phyloP scores from a whole-genome alignment of 805 yeast genomes.

The Candida awuae region DNA sequence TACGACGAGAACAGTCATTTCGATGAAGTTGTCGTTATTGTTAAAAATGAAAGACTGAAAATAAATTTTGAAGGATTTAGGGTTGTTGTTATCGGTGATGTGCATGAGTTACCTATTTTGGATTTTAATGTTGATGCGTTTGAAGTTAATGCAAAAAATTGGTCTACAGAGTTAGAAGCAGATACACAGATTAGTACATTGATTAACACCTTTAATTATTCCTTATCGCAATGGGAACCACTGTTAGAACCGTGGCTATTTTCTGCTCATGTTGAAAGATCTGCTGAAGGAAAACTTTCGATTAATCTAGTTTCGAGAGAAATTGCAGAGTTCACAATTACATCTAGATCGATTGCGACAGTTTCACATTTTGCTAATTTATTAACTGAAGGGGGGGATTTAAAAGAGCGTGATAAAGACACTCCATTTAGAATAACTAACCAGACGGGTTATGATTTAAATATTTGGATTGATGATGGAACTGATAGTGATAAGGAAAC shows the following conservation, averaged over 20 bases:
- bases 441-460: conserved; percentile 77
- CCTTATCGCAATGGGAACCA: conserved; percentile 94
- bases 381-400: conserved; percentile 42
- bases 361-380: conserved; percentile 59
- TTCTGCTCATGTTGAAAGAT: conserved; percentile 57
- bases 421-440: conserved; percentile 76
- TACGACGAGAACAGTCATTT: conserved; percentile 11
- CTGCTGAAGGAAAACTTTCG: conserved; percentile 36
- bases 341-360: conserved; percentile 74
- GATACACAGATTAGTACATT: conserved; percentile 55
- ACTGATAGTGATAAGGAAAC: conserved; percentile 24
- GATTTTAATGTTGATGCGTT: conserved; percentile 72
- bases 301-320: conserved; percentile 71
- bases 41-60: conserved; percentile 61
- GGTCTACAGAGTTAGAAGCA: conserved; percentile 80
- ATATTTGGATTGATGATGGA: conserved; percentile 67
- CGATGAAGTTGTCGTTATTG: conserved; percentile 32
- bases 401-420: conserved; percentile 65
- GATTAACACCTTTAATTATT: conserved; percentile 76
- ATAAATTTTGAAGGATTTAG: conserved; percentile 70
- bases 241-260: conserved; percentile 82
- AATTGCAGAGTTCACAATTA: conserved; percentile 69
- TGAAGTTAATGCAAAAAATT: conserved; percentile 58
- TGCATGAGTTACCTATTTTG: conserved; percentile 80
- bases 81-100: conserved; percentile 79